Base-by-base conservation (phyloP, 2,329 filamentous ascomycete species). In the Colletotrichum orbiculare region DNA sequence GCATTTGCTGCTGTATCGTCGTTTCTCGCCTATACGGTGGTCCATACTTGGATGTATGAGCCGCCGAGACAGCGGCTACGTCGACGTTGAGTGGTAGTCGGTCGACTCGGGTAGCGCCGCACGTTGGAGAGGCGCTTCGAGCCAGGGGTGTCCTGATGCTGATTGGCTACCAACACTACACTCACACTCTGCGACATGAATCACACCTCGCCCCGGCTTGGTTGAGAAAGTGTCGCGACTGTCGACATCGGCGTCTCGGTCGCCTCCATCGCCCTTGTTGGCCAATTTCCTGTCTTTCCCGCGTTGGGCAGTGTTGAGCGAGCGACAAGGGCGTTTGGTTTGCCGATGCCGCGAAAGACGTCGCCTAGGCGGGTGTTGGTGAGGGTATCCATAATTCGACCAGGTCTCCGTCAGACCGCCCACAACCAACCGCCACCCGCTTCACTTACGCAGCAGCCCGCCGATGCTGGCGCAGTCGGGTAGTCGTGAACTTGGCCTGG, bases 101-200 rank as follows among this genome's bases (percentile, higher is more conserved):
- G 56, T 49, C 58, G 42, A 61, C 49, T 57, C 33, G 63, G 46
- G 46, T 35, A 46, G 48, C 43, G 43, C 38, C 52, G 46, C 67
- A 68, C 50, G 57, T 9, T 49, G 57, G 54, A 25, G 35, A n/a
- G 25, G n/a, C 11, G 17, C 13, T 25, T 25, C 25, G 25, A 25
- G 25, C 25, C 25, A 25, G 25, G 25, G 25, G 25, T 25, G 25
- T 25, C 25, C 25, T 25, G 25, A 35, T 49, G 43, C 54, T 68
- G 67, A 68, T 68, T 68, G 64, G 67, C 42, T 50, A 53, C 39
- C 47, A 15, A 49, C 13, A 15, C 45, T 34, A 45, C 65, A 61
- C 46, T 41, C 61, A 61, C 65, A 42, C 52, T 48, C 52, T 67
- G 67, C 67, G 67, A 56, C 65, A 54, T 60, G 42, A 35, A 64